Percentiles rank a stretch among this genome's conserved stretches.
Evolutionary conservation across 495 filamentous ascomycete genomes (phyloP).

Genomic region (Xylaria longipes): DNA sequence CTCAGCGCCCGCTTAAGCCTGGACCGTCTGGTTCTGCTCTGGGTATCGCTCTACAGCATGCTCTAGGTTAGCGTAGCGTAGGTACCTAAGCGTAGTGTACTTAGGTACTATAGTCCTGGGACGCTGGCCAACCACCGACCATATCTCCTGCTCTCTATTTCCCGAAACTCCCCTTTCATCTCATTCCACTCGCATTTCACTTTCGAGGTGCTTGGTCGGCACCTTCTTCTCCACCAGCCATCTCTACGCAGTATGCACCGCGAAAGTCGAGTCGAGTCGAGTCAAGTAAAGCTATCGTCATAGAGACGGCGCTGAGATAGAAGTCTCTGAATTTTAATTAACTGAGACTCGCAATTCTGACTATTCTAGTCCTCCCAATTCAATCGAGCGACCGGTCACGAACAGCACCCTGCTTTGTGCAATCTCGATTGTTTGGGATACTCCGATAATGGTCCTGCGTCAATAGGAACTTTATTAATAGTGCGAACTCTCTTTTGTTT

Average conservation of each 20-base stretch:
- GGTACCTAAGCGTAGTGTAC: no score
- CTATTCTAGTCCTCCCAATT: not conserved
- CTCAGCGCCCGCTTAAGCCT: constrained; percentile 6
- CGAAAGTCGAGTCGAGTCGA: constrained; percentile 5
- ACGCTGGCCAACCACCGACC: constrained; percentile 22
- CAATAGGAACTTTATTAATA: not conserved
- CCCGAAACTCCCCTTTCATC: constrained; percentile 21
- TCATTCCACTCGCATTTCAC: constrained; percentile 26
- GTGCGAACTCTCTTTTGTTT: constrained; percentile 11
- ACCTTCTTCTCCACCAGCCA: constrained; percentile 23
- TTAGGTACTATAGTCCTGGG: not conserved
- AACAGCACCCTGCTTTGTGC: constrained; percentile 7
- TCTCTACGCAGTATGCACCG: constrained; percentile 19
- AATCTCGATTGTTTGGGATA: not conserved
- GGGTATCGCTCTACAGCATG: not conserved
- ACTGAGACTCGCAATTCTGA: not conserved
- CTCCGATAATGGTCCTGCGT: not conserved
- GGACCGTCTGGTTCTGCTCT: not conserved
- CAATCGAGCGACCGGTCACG: not conserved
- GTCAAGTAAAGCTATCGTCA: constrained; percentile 18
- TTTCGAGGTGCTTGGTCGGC: constrained; percentile 20
- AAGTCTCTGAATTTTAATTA: not conserved
- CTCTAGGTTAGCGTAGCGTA: not conserved
- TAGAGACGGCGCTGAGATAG: constrained; percentile 7
- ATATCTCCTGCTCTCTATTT: constrained; percentile 26